phyloP scores from a whole-genome alignment of 1,284 basidiomycete species.

The Porphyrellus sp. region DNA sequence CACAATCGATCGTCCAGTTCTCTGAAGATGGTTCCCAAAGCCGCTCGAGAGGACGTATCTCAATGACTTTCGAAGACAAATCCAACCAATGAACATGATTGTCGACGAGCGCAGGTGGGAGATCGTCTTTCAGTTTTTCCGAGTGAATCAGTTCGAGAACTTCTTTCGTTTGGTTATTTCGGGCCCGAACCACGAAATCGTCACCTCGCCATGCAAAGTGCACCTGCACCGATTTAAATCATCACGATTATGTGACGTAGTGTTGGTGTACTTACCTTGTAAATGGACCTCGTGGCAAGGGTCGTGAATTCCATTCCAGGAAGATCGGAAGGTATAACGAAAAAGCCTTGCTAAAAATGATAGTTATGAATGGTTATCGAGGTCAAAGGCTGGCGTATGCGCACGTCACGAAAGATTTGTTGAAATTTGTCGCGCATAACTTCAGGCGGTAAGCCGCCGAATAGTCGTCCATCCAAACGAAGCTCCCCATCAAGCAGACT shows the following conservation, averaged over 20 bases:
- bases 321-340: conserved; percentile 36
- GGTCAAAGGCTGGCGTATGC: not conserved
- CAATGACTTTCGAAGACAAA: conserved; percentile 26
- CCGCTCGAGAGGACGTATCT: conserved; percentile 35
- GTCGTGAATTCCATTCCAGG: conserved; percentile 38
- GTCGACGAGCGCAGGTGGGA: conserved; percentile 36
- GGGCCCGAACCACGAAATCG: conserved; percentile 28
- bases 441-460: not conserved
- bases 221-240: conserved; percentile 19
- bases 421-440: not conserved
- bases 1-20: conserved; percentile 15
- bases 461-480: not conserved
- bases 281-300: conserved; percentile 14
- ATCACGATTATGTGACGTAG: too few species aligned
- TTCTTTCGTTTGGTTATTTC: not conserved
- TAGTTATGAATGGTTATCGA: not conserved
- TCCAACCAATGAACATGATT: conserved; percentile 42
- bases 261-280: conserved; percentile 18
- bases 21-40: conserved; percentile 22
- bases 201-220: conserved; percentile 23
- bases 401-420: not conserved
- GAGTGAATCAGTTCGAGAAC: conserved; percentile 39
- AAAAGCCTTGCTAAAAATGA: conserved; percentile 31
- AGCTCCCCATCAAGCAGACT: not conserved
- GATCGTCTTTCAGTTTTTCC: conserved; percentile 34